Evolutionary conservation across 768 basidiomycete species (phyloP), one percentile per base, ranked within the genome.

Genomic region (Dictyophora rubrovolvata): DNA sequence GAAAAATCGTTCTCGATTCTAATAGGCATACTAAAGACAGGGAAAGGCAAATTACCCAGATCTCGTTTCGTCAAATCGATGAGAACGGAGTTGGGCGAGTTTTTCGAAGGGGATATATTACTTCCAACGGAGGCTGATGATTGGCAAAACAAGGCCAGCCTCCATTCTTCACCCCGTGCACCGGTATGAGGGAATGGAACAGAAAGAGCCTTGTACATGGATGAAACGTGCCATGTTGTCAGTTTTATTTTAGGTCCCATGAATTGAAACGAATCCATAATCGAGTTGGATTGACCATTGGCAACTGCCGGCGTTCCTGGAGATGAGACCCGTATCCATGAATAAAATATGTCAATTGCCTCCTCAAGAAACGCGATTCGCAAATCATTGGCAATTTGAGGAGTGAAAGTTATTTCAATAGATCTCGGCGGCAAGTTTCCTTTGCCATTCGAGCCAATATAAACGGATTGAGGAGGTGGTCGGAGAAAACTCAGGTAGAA

Each of bases 401-500:
- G 90, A 1, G 85, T 90, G 54, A 94, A 79, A 12, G 74, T 69
- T 53, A 93, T 48, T 18, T 71, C 11, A 74, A 64, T 4, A 60
- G 60, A 17, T 67, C 64, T 0, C 68, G 64, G 0, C 72, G 72
- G 7, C 28, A 10, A 42, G 42, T 42, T 42, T 42, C 42, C 42
- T 42, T 42, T 42, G 14, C 42, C 42, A 42, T 42, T 42, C 10
- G 42, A 42, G 42, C 73, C 69, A 1, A 76, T 71, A 7, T 75
- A 67, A 0, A 76, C 74, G 53, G 78, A 77, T 3, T 72, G 64
- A 2, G 91, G 89, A 3, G 91, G 93, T 11, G 93, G 90, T 49
- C 90, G 85, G 16, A 94, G 81, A 69, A 94, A 94, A 23, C 89
- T 93, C 47, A 94, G 69, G 72, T 94, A 95, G 76, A 78, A 89